phyloP scores from a whole-genome alignment of 768 basidiomycete genomes.

The Trametes elegans region DNA sequence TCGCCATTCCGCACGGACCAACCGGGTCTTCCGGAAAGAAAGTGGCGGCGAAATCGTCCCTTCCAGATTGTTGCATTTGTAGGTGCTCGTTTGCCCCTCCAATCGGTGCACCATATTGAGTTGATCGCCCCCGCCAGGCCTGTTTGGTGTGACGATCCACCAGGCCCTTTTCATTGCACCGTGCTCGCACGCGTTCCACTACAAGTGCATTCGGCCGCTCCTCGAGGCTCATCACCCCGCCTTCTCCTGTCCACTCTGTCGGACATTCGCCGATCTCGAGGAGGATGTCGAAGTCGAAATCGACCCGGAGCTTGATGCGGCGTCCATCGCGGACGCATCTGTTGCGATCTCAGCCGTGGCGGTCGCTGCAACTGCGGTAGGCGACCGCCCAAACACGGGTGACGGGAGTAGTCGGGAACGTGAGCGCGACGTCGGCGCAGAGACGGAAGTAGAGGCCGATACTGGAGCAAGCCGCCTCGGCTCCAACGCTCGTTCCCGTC shows the following conservation, averaged over 20 bases:
- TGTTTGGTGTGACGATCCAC: conserved; percentile 88
- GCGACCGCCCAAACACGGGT: conserved; percentile 25
- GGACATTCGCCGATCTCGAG: conserved; percentile 93
- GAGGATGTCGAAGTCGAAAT: conserved; percentile 85
- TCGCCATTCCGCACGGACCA: conserved; percentile 49
- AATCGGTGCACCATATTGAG: not conserved
- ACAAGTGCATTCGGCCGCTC: conserved; percentile 94
- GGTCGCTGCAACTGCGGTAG: conserved; percentile 12
- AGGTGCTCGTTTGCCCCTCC: conserved; percentile 30
- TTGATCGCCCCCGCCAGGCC: conserved; percentile 34
- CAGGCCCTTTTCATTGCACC: conserved; percentile 98
- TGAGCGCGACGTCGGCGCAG: conserved; percentile 27
- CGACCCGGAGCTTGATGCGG: conserved; percentile 32
- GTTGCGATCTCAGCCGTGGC: conserved; percentile 16
- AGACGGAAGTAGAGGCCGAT: conserved; percentile 33
- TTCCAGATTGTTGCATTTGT: conserved; percentile 95
- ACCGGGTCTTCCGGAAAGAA: conserved; percentile 24
- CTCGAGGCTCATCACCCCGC: conserved; percentile 87
- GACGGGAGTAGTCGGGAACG: conserved; percentile 21
- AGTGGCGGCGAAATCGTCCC: conserved; percentile 34
- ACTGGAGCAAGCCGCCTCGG: conserved; percentile 22
- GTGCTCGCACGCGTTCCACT: conserved; percentile 94
- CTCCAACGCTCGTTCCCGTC: conserved; percentile 16
- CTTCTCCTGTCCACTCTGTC: conserved; percentile 93
- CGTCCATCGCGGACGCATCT: conserved; percentile 15